phyloP scores from a whole-genome alignment of 331 rosid genomes.

The Telfairia occidentalis region DNA sequence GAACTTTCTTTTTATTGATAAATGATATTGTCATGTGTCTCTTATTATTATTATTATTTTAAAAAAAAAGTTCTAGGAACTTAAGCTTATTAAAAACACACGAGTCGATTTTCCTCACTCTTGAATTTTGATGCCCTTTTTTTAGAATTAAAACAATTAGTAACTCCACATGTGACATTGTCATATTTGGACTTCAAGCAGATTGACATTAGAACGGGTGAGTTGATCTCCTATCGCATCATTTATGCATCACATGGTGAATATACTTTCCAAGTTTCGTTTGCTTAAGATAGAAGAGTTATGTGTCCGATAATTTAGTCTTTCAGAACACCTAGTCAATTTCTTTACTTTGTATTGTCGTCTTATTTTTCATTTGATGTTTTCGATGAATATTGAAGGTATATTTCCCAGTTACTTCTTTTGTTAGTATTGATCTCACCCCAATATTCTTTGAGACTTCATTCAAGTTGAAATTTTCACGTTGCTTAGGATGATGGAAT shows the following conservation, averaged over 20 bases:
- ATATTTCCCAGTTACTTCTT: not conserved
- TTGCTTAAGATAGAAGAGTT: not conserved
- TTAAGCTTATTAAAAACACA: too few species aligned
- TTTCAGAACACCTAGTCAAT: not conserved
- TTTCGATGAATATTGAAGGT: not conserved
- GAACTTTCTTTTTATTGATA: not conserved
- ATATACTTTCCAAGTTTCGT: not conserved
- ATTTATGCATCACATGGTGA: not conserved
- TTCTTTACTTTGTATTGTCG: not conserved
- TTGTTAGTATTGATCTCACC: not conserved
- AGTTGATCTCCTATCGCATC: not conserved
- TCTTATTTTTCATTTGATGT: not conserved
- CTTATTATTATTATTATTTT: too few species aligned
- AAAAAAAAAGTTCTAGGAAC: not conserved
- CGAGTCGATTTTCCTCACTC: too few species aligned
- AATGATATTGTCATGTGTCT: too few species aligned
- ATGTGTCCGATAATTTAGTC: not conserved
- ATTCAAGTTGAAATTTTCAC: constrained; percentile 4
- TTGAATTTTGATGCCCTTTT: not conserved
- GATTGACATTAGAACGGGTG: not conserved
- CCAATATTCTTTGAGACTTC: not conserved
- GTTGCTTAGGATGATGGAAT: constrained; percentile 75
- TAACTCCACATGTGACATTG: not conserved
- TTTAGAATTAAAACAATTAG: not conserved
- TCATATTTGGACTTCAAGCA: too few species aligned